These are phyloP conservation scores for Colletotrichum eremochloae DNA, from an alignment of 2,329 filamentous ascomycete genomes.

Conservation along the genomic window DNA sequence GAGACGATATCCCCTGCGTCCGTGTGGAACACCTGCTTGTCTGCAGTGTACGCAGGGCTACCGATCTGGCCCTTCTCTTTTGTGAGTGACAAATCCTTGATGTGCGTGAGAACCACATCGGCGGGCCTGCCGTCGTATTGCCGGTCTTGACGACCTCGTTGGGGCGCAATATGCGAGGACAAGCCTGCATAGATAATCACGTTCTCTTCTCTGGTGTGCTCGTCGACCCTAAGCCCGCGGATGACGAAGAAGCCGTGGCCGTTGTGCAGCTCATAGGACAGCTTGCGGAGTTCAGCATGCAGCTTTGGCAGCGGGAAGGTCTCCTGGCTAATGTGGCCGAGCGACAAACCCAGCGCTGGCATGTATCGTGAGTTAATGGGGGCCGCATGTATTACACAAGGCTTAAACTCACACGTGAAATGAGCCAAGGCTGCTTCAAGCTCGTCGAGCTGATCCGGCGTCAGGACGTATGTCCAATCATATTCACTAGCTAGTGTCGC, in stretches of 20 bases:
- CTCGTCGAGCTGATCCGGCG: slow-evolving; percentile 61
- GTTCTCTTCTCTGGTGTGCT: slow-evolving; percentile 68
- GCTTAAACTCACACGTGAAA: slow-evolving; percentile 33
- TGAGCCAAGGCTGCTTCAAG: slow-evolving; percentile 49
- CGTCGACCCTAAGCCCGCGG: slow-evolving; percentile 67
- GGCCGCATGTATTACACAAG: no score
- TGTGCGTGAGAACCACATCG: slow-evolving; percentile 69
- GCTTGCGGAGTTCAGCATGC: slow-evolving; percentile 60
- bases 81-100: slow-evolving; percentile 69
- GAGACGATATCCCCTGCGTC: slow-evolving; percentile 71
- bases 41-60: slow-evolving; percentile 69
- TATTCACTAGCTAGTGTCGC: slow-evolving; percentile 60
- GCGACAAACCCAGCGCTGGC: slow-evolving; percentile 46
- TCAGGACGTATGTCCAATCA: slow-evolving; percentile 67
- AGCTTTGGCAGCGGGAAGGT: slow-evolving; percentile 70
- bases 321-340: slow-evolving; percentile 59
- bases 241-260: slow-evolving; percentile 74
- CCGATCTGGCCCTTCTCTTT: slow-evolving; percentile 60
- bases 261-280: slow-evolving; percentile 68
- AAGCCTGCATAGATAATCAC: slow-evolving; percentile 72
- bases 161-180: slow-evolving; percentile 68
- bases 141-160: slow-evolving; percentile 66
- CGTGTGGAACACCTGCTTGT: slow-evolving; percentile 74
- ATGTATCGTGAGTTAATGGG: neutral
- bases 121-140: slow-evolving; percentile 58